A percentile compares a stretch with the other conserved stretches of the same genome.
Conservation (phyloP, 495 filamentous ascomycete genomes). For the Hyaloscypha bicolor region DNA sequence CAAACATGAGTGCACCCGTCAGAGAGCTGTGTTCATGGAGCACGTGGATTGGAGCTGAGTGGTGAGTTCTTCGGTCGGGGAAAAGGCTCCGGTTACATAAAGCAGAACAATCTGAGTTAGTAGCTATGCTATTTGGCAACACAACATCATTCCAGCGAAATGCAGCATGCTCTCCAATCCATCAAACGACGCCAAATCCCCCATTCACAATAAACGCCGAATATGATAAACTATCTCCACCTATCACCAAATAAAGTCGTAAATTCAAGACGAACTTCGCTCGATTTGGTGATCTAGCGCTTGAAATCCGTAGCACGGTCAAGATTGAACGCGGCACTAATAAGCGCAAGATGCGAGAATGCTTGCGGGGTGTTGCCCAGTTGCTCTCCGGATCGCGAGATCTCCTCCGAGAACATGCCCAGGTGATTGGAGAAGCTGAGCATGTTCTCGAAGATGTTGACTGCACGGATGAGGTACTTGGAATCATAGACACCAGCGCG, state of each 20-base stretch:
- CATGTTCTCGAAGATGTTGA: slow-evolving; percentile 74
- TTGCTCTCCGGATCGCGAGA: slow-evolving; percentile 69
- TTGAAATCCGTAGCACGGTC: slow-evolving; percentile 39
- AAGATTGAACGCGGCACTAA: slow-evolving; percentile 74
- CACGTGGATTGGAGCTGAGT: too few species aligned
- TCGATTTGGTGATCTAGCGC: not conserved
- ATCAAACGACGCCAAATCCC: not conserved
- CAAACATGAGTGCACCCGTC: too few species aligned
- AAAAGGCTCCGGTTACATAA: too few species aligned
- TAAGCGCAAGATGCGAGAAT: slow-evolving; percentile 71
- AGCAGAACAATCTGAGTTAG: too few species aligned
- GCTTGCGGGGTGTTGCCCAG: slow-evolving; percentile 75
- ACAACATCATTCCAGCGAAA: too few species aligned
- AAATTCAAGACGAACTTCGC: not conserved
- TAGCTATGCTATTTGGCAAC: too few species aligned
- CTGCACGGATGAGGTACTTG: slow-evolving; percentile 61
- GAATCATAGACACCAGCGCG: slow-evolving; percentile 66
- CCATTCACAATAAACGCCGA: too few species aligned
- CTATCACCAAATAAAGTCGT: not conserved
- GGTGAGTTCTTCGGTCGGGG: too few species aligned
- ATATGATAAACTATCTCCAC: too few species aligned
- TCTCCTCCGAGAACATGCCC: slow-evolving; percentile 77
- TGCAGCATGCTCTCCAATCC: not conserved
- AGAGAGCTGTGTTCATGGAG: too few species aligned
- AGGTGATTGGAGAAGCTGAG: slow-evolving; percentile 72